Base-by-base conservation (phyloP, 2,329 filamentous ascomycete genomes). In the Xylaria sp. region DNA sequence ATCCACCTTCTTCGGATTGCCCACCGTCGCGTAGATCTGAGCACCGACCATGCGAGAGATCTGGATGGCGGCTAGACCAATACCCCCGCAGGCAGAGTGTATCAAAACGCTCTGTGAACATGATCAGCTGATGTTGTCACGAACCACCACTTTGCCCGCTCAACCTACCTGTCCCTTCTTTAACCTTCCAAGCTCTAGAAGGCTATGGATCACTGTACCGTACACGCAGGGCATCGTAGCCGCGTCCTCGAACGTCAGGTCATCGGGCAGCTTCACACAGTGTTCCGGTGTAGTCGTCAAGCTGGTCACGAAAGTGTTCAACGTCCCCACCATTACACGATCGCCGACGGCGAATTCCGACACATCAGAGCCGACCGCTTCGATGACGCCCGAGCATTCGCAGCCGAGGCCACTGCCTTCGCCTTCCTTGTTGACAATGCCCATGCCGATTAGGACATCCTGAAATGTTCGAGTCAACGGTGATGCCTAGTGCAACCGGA, bases 1-100 rank as follows among this genome's bases (percentile, higher is more conserved):
- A 11, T 46, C 18, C 13, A 49, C 42, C n/a, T 59, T 59, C 19
- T 50, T 39, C 1, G 9, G 26, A 19, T 34, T 57, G 1, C 57
- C 53, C 7, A 57, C 53, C 1, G 53, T 59, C 1, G 41, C 48
- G 29, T 51, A 59, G 7, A 61, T 50, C 19, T 57, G 44, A 4
- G 41, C 41, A 16, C 59, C 59, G 6, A 61, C 22, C 49, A 53
- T 51, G 16, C 24, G 22, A n/a, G 21, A 39, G 0, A 61, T 7
- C 0, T 55, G 29, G 0, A 63, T 51, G 13, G 60, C 58, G 3
- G 58, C 54, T 2, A 59, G 13, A 2, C 60, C 60, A 11, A 63
- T 39, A 17, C 58, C 56, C 2, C 60, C 60, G 17, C 50, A 50
- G 1, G 58, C 60, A 2, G 43, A 50, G 9, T 63, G 60, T 2